Evolutionary conservation across 2,329 filamentous ascomycete genomes (phyloP), one percentile per base, ranked within the genome.

Genomic region (Neofusicoccum parvum): DNA sequence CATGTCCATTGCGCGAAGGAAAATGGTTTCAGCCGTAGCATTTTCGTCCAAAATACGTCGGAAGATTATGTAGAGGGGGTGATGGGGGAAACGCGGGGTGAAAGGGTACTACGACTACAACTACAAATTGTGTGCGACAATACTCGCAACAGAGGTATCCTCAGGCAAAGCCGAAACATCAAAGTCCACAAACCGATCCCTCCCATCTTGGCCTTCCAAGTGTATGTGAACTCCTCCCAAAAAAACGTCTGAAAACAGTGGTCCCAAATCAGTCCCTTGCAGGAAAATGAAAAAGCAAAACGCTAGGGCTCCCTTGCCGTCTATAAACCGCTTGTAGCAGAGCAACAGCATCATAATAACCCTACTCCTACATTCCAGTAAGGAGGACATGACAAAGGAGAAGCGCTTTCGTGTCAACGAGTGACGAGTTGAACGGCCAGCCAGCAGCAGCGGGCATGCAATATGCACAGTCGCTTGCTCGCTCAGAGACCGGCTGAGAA

Each of bases 401-500:
- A 58, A 59, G 41, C 56, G 41, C 41, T 37, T 46, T 37, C 41
- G 15, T 48, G 27, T 36, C 56, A 59, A 59, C 41, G 56, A 59
- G 27, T 59, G 56, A 46, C 43, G 27, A 32, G 27, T 45, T 45
- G 41, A 59, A 59, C 56, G 56, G 41, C 56, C 56, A 48, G 56
- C 56, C 56, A 59, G 56, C 56, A 59, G 56, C 56, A 46, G 56
- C 32, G 41, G 17, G 56, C 56, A 59, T 59, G 56, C 56, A 46
- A 37, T 59, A 59, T 59, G 56, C 56, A 59, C 56, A 59, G n/a
- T 59, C 56, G 41, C 41, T 59, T 37, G 56, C 56, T 59, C 56
- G 68, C 74, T 76, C 56, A 48, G 56, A 59, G 56, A 59, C 56
- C 56, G 56, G 56, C 56, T 59, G 32, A 46, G 27, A 59, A 17